These are phyloP conservation scores for Ogataea pini DNA, from an alignment of 805 yeast species.

Conservation along the genomic window DNA sequence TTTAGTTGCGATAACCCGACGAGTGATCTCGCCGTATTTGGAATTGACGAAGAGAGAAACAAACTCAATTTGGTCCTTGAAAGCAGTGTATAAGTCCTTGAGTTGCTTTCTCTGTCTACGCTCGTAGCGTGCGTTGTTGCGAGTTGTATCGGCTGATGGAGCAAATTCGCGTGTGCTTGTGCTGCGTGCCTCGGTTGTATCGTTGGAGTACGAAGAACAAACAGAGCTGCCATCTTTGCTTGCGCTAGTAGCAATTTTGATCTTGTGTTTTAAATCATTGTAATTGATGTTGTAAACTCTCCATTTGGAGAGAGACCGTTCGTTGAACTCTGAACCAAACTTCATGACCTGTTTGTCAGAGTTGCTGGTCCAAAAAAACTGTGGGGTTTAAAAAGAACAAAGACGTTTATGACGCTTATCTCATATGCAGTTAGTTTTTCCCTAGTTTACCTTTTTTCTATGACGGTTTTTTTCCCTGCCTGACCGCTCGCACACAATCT, in stretches of 20 bases:
- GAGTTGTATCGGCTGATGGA: neutral
- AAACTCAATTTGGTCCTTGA: slow-evolving; percentile 60
- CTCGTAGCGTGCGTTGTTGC: slow-evolving; percentile 10
- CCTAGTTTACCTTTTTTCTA: neutral
- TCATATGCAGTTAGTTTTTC: neutral
- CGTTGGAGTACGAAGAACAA: slow-evolving; percentile 21
- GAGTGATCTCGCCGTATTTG: slow-evolving; percentile 68
- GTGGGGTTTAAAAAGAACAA: neutral
- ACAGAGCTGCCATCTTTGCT: slow-evolving; percentile 14
- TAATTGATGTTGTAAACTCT: slow-evolving; percentile 79
- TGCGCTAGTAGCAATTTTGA: slow-evolving; percentile 55
- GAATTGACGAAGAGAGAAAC: slow-evolving; percentile 64
- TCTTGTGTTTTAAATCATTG: slow-evolving; percentile 68
- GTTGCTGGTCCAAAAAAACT: neutral
- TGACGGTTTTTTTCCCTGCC: neutral
- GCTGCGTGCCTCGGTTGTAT: slow-evolving; percentile 12
- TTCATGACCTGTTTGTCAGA: slow-evolving; percentile 53
- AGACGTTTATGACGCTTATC: neutral
- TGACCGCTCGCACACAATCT: too few relatives aligned
- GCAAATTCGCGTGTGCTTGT: neutral
- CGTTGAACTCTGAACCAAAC: slow-evolving; percentile 75
- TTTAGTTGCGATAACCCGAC: slow-evolving; percentile 38
- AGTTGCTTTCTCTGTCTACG: slow-evolving; percentile 26
- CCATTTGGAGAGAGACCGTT: slow-evolving; percentile 88
- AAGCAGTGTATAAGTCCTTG: slow-evolving; percentile 41